These are phyloP conservation scores for Solanum chacoense DNA, from an alignment of 305 asterid genomes.

Conservation along the genomic window DNA sequence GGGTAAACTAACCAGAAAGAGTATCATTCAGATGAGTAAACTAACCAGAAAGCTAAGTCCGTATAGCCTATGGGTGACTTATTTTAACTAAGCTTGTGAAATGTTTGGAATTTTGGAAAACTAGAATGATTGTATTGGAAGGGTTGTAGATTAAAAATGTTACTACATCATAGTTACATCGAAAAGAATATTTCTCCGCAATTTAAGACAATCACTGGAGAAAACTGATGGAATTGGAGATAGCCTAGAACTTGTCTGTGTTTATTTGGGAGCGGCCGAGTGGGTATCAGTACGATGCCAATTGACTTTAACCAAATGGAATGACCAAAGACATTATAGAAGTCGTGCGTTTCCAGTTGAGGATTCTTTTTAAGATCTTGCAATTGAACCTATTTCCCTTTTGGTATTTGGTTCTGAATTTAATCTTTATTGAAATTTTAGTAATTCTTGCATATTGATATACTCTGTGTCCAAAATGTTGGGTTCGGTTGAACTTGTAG, in stretches of 20 bases:
- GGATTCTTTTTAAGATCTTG: not conserved
- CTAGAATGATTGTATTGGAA: not conserved
- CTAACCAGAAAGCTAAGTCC: not conserved
- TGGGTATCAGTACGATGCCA: not conserved
- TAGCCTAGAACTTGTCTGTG: not conserved
- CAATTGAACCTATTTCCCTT: not conserved
- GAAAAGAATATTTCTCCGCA: not conserved
- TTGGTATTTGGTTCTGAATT: not conserved
- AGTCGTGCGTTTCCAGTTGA: not conserved
- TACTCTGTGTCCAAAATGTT: not conserved
- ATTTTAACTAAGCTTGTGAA: not conserved
- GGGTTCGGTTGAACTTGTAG: not conserved
- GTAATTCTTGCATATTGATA: not conserved
- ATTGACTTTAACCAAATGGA: not conserved
- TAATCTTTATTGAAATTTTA: not conserved
- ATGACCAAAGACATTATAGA: not conserved
- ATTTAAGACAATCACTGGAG: not conserved
- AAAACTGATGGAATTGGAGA: not conserved
- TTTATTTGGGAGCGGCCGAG: not conserved
- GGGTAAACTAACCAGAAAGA: not conserved
- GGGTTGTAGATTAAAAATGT: not conserved
- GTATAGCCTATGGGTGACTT: not conserved
- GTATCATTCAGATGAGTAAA: not conserved
- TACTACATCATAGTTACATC: not conserved
- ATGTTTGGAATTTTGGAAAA: not conserved